A percentile compares a stretch with the other conserved stretches of the same genome.
phyloP scores from a whole-genome alignment of 2,329 filamentous ascomycete species.

The Raffaelea albimanens region DNA sequence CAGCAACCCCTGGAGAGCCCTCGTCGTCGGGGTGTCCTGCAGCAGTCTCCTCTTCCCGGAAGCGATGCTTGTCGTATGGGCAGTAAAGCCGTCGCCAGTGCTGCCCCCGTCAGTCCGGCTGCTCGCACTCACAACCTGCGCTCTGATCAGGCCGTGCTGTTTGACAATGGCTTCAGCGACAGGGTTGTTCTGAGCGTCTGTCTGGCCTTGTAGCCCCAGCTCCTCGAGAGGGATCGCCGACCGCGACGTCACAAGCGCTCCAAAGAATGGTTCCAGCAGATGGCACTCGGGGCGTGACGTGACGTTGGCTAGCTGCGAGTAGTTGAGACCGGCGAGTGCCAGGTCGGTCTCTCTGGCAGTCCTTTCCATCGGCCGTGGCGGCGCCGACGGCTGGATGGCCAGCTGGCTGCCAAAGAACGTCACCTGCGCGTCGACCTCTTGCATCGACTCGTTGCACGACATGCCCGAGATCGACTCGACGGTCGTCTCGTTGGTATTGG shows the following conservation, averaged over 20 bases:
- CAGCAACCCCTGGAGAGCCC: constrained; percentile 23
- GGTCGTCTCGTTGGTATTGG: constrained; percentile 15
- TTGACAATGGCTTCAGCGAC: constrained; percentile 22
- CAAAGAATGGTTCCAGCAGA: constrained; percentile 26
- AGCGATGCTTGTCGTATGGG: constrained; percentile 1
- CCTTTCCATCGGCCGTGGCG: constrained; percentile 18
- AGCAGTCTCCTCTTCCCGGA: constrained; percentile 12
- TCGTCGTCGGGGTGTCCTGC: constrained; percentile 23
- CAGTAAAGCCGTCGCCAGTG: constrained; percentile 4
- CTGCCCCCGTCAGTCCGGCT: constrained; percentile 14
- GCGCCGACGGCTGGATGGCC: constrained; percentile 18
- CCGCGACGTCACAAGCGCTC: constrained; percentile 22
- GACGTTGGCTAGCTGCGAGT: constrained; percentile 19
- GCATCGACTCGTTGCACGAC: constrained; percentile 26
- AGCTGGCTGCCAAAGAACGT: constrained; percentile 13
- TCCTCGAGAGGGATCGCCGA: constrained; percentile 19
- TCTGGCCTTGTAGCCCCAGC: constrained; percentile 9
- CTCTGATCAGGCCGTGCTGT: constrained; percentile 27
- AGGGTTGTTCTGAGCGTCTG: neutral
- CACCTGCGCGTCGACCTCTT: constrained; percentile 13
- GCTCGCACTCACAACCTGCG: constrained; percentile 23
- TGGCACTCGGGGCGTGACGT: constrained; percentile 12
- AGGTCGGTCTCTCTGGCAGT: constrained; percentile 14
- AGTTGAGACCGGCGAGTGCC: constrained; percentile 17
- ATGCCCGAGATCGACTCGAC: constrained; percentile 23